Conservation (phyloP, 352 stramenopile species). For the Phytophthora citrophthora region DNA sequence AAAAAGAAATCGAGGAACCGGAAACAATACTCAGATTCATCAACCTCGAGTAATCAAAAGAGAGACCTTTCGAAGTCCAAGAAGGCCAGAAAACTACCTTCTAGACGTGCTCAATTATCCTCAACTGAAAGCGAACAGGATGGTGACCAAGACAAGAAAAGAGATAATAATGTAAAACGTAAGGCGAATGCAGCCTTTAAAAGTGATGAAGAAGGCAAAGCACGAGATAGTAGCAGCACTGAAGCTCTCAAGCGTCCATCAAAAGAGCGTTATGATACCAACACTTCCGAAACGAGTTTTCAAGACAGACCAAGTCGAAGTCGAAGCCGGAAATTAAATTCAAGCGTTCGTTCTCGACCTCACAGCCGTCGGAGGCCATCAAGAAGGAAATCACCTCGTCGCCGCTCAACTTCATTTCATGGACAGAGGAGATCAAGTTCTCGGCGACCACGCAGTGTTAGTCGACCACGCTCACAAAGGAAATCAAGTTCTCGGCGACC, state of each 20-base stretch:
- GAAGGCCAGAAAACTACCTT: constrained; percentile 5
- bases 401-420: constrained; percentile 7
- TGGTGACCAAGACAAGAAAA: constrained; percentile 2
- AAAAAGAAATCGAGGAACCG: constrained; percentile 1
- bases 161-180: constrained; percentile 10
- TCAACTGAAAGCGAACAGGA: constrained; percentile 32
- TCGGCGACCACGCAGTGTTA: constrained; percentile 13
- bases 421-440: constrained; percentile 5
- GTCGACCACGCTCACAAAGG: constrained; percentile 15
- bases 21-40: constrained; percentile 18
- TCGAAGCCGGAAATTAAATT: constrained; percentile 8
- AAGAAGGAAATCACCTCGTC: constrained; percentile 5
- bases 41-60: constrained; percentile 17
- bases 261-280: not conserved
- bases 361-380: constrained; percentile 12
- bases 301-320: not conserved
- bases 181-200: not conserved
- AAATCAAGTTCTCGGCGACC: constrained; percentile 12
- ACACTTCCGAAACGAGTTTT: constrained; percentile 2
- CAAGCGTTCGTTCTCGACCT: constrained; percentile 1
- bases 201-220: constrained; percentile 28
- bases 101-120: constrained; percentile 11
- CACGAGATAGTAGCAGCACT: constrained; percentile 5
- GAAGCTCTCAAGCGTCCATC: constrained; percentile 1
- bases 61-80: constrained; percentile 1